phyloP scores from a whole-genome alignment of 2,329 filamentous ascomycete genomes.

The Colletotrichum falcatum region DNA sequence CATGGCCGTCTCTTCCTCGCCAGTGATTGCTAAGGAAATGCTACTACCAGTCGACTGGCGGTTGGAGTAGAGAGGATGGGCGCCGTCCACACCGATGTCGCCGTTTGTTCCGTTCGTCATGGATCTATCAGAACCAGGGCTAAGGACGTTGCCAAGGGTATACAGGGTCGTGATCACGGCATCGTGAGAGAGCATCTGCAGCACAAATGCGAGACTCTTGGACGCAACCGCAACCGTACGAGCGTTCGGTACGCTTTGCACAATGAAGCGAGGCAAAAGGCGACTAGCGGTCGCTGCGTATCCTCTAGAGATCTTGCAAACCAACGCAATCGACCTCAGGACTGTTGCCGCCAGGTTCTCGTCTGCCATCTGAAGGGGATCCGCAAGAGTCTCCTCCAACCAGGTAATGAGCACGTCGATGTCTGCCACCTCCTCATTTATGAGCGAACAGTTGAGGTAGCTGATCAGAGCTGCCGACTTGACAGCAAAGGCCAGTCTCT shows the following conservation, averaged over 20 bases:
- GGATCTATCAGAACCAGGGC: constrained; percentile 71
- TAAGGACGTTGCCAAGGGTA: constrained; percentile 94
- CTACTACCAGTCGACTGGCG: constrained; percentile 77
- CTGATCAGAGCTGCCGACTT: constrained; percentile 86
- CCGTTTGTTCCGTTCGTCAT: constrained; percentile 66
- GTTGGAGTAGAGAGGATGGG: constrained; percentile 63
- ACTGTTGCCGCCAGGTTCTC: constrained; percentile 81
- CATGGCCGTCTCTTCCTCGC: constrained; percentile 81
- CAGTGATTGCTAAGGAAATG: constrained; percentile 80
- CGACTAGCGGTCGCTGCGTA: constrained; percentile 82
- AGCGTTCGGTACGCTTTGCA: constrained; percentile 80
- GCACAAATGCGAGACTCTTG: constrained; percentile 83
- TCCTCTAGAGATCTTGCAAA: constrained; percentile 79
- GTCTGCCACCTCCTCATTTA: constrained; percentile 86
- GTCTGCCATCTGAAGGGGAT: constrained; percentile 86
- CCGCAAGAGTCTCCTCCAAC: constrained; percentile 85
- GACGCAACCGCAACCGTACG: constrained; percentile 81
- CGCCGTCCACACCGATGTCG: constrained; percentile 49
- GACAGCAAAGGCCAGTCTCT: constrained; percentile 85
- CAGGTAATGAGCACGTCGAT: constrained; percentile 82
- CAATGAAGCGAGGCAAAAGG: constrained; percentile 86
- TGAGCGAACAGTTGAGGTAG: constrained; percentile 85
- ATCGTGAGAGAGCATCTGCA: constrained; percentile 89
- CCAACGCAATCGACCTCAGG: constrained; percentile 83
- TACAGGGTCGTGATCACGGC: constrained; percentile 95